Evolutionary conservation across 1,139 yeast genomes (phyloP).

Genomic region (Pichia sp.): DNA sequence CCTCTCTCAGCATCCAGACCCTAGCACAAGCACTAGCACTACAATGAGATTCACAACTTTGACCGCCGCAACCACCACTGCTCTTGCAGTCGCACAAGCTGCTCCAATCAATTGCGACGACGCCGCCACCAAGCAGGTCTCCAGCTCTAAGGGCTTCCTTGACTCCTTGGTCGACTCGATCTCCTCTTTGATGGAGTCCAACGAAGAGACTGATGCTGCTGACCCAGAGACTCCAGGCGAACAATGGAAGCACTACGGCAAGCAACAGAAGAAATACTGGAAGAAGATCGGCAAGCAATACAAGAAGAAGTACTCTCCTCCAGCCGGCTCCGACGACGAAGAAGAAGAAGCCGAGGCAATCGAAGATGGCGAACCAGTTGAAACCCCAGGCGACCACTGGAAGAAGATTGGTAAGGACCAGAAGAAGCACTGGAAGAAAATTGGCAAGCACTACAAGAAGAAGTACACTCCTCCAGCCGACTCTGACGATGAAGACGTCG

Average conservation of each 20-base stretch:
- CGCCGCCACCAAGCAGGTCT: not conserved
- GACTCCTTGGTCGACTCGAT: constrained; percentile 4
- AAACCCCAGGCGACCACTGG: too few species aligned
- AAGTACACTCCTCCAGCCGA: constrained; percentile 23
- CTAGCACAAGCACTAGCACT: not conserved
- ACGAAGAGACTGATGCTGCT: constrained; percentile 12
- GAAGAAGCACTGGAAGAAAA: constrained; percentile 19
- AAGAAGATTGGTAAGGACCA: too few species aligned
- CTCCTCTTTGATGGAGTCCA: constrained; percentile 3
- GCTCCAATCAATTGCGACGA: constrained; percentile 12
- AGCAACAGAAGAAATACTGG: constrained; percentile 15
- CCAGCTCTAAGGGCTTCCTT: constrained; percentile 8
- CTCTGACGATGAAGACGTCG: constrained; percentile 15
- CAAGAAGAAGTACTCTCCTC: too few species aligned
- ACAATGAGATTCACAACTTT: constrained; percentile 16
- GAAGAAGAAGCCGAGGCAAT: too few species aligned
- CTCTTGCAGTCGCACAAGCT: constrained; percentile 16
- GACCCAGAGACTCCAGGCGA: constrained; percentile 6
- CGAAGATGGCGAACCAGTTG: too few species aligned
- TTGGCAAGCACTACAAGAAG: constrained; percentile 18
- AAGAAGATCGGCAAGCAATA: too few species aligned
- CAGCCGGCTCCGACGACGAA: too few species aligned
- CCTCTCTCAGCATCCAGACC: not conserved
- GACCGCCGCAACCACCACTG: constrained; percentile 14
- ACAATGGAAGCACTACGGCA: constrained; percentile 9